These are phyloP conservation scores for Geotrichum citri-aurantii DNA, from an alignment of 1,139 yeast species.

Conservation along the genomic window DNA sequence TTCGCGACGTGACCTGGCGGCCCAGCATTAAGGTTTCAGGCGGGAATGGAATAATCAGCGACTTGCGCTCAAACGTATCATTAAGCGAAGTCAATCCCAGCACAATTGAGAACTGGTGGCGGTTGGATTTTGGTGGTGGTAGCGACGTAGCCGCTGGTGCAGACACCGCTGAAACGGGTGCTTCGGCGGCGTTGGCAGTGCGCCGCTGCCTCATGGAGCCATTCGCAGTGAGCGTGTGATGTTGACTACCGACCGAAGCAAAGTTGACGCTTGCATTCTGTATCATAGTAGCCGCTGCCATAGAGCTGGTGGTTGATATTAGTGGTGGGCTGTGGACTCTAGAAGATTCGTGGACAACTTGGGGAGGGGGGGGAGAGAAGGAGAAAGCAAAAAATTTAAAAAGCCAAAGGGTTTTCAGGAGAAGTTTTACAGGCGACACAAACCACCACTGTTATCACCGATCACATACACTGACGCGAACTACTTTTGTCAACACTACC, in stretches of 20 bases:
- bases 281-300: not conserved
- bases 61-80: conserved; percentile 75
- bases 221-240: not conserved
- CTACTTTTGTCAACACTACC: not conserved
- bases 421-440: not conserved
- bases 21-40: conserved; percentile 88
- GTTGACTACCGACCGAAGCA: not conserved
- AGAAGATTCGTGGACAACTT: not conserved
- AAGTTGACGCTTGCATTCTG: not conserved
- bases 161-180: conserved; percentile 39
- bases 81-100: conserved; percentile 71
- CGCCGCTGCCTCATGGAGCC: not conserved
- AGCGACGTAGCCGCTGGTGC: not conserved
- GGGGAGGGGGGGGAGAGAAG: not conserved
- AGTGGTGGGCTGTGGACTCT: not conserved
- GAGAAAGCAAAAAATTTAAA: not conserved
- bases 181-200: not conserved
- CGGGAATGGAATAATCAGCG: conserved; percentile 66
- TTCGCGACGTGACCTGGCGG: conserved; percentile 71
- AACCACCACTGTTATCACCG: not conserved
- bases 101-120: conserved; percentile 41
- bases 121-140: conserved; percentile 10
- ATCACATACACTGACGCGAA: not conserved
- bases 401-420: not conserved
- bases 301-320: not conserved